phyloP scores from a whole-genome alignment of 768 basidiomycete genomes.

The Collybiopsis confluens region DNA sequence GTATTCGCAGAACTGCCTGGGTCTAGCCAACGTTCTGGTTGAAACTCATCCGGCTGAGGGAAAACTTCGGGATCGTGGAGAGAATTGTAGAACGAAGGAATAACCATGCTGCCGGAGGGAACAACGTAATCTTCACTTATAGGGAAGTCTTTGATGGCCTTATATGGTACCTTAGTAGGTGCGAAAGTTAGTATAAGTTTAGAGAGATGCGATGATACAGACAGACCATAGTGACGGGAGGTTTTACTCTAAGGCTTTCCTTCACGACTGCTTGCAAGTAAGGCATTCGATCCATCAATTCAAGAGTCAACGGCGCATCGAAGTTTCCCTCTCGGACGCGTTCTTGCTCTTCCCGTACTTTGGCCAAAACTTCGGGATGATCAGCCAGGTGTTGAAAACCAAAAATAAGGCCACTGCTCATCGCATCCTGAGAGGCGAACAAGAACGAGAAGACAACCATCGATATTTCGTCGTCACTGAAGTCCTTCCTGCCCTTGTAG shows the following conservation, averaged over 20 bases:
- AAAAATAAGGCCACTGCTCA: conserved; percentile 95
- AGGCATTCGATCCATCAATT: conserved; percentile 88
- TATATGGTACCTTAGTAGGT: conserved; percentile 83
- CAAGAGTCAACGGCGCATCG: conserved; percentile 75
- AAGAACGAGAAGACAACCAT: conserved; percentile 97
- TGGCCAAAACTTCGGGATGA: conserved; percentile 81
- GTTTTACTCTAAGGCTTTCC: conserved; percentile 87
- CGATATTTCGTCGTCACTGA: conserved; percentile 92
- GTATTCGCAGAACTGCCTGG: conserved; percentile 69
- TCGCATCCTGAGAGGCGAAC: conserved; percentile 95
- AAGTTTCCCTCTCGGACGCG: conserved; percentile 75
- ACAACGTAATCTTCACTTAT: conserved; percentile 90
- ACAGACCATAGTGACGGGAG: conserved; percentile 93
- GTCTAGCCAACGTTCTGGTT: conserved; percentile 93
- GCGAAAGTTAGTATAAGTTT: background rate
- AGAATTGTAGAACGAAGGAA: conserved; percentile 90
- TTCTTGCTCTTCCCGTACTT: conserved; percentile 89
- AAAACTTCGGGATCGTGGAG: conserved; percentile 87
- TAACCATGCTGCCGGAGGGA: conserved; percentile 88
- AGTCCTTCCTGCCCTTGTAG: conserved; percentile 80
- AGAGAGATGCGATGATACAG: background rate
- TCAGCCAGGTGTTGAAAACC: conserved; percentile 96
- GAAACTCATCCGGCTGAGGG: conserved; percentile 78
- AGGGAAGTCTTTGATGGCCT: conserved; percentile 84
- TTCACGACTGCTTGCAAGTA: conserved; percentile 92